phyloP scores from a whole-genome alignment of 2,329 filamentous ascomycete species.

The Diaporthe citrichinensis region DNA sequence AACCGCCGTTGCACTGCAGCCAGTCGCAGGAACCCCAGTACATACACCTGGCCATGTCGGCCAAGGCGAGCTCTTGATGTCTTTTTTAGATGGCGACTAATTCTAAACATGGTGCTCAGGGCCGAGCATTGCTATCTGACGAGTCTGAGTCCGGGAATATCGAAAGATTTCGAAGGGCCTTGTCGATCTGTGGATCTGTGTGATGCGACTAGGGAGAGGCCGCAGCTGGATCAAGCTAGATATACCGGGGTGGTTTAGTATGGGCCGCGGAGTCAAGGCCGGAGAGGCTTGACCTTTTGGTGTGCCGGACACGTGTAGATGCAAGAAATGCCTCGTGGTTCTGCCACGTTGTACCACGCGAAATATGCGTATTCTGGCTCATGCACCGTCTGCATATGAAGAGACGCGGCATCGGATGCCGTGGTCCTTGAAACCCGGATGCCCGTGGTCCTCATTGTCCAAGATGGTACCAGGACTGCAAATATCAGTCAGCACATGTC shows the following conservation, averaged over 20 bases:
- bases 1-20: conserved; percentile 19
- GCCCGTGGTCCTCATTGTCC: background rate
- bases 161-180: background rate
- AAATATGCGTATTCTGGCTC: background rate
- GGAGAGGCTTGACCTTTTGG: background rate
- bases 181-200: conserved; percentile 12
- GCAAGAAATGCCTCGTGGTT: background rate
- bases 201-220: background rate
- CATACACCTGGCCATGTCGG: background rate
- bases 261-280: background rate
- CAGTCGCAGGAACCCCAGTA: background rate
- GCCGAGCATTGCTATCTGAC: background rate
- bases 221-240: conserved; percentile 11
- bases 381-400: background rate
- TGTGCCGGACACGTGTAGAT: conserved; percentile 9
- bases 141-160: background rate
- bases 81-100: background rate
- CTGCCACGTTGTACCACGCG: background rate
- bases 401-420: background rate
- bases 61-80: background rate
- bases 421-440: background rate
- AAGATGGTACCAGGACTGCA: too few species aligned
- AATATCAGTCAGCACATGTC: background rate
- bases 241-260: background rate
- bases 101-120: background rate